A percentile compares a stretch with the other conserved stretches of the same genome.
These are phyloP conservation scores for Taphrina wiesneri DNA, from an alignment of 1,139 yeast genomes.

Conservation along the genomic window DNA sequence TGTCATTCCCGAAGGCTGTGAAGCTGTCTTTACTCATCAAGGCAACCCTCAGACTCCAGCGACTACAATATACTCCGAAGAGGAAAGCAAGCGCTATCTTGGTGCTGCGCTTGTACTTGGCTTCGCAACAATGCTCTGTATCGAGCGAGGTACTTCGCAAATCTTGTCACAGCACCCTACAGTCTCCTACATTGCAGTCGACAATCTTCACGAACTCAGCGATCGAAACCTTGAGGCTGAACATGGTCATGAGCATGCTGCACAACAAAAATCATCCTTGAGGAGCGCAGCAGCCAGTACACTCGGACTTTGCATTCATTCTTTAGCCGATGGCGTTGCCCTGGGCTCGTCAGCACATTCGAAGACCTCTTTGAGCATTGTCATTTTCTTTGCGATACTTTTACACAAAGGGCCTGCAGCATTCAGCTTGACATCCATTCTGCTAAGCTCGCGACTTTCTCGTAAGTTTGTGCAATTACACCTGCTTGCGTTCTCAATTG, in stretches of 20 bases:
- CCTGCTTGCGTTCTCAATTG: constrained; percentile 52
- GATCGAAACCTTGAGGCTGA: not conserved
- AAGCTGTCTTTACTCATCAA: constrained; percentile 49
- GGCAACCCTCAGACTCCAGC: constrained; percentile 34
- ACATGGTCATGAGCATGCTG: not conserved
- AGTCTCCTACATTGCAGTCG: constrained; percentile 15
- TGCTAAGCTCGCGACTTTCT: constrained; percentile 48
- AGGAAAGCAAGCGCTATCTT: constrained; percentile 33
- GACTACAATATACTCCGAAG: not conserved
- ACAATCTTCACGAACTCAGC: constrained; percentile 22
- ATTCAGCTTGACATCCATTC: constrained; percentile 63
- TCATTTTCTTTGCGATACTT: constrained; percentile 61
- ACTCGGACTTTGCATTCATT: constrained; percentile 65
- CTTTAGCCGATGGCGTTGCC: constrained; percentile 73
- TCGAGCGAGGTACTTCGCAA: constrained; percentile 49
- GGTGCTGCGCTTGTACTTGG: constrained; percentile 54
- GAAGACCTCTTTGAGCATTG: constrained; percentile 51
- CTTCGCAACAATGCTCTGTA: constrained; percentile 54
- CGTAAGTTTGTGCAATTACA: constrained; percentile 49
- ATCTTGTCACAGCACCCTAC: constrained; percentile 2
- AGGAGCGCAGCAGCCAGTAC: constrained; percentile 49
- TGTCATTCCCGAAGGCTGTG: constrained; percentile 70
- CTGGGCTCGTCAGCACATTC: constrained; percentile 60
- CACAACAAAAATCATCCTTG: constrained; percentile 1
- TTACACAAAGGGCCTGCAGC: constrained; percentile 77